These are phyloP conservation scores for Fusarium sp. DNA, from an alignment of 2,329 filamentous ascomycete genomes.

Conservation along the genomic window DNA sequence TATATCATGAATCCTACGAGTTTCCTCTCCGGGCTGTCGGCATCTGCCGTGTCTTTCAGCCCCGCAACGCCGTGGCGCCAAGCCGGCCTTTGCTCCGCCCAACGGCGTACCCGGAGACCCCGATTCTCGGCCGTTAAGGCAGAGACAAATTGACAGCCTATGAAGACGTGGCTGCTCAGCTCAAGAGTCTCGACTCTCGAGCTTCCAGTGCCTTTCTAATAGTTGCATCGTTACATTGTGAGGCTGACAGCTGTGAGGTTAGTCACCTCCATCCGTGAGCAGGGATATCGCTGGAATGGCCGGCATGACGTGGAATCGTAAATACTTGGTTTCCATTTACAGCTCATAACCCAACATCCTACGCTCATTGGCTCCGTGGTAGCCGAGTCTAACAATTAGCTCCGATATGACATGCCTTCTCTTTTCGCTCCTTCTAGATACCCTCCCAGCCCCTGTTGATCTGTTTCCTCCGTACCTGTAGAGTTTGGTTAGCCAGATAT, in stretches of 20 bases:
- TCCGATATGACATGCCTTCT: conserved; percentile 38
- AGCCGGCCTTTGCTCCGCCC: conserved; percentile 33
- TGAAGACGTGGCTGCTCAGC: conserved; percentile 16
- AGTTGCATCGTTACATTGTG: conserved; percentile 31
- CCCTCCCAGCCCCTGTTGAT: conserved; percentile 75
- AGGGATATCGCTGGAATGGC: conserved; percentile 2
- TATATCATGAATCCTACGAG: not conserved
- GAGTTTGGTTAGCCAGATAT: conserved; percentile 52
- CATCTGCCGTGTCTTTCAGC: conserved; percentile 10
- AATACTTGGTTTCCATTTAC: conserved; percentile 44
- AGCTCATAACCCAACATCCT: conserved; percentile 36
- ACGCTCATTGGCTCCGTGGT: conserved; percentile 25
- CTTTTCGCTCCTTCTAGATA: conserved; percentile 45
- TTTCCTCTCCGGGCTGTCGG: not conserved
- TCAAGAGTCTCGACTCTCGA: not conserved
- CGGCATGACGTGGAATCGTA: conserved; percentile 6
- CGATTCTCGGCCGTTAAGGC: conserved; percentile 15
- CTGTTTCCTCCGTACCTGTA: conserved; percentile 74
- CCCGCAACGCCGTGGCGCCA: conserved; percentile 37
- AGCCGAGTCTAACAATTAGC: conserved; percentile 34
- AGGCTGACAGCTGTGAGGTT: conserved; percentile 28
- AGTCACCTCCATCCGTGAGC: conserved; percentile 15
- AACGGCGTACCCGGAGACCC: conserved; percentile 4
- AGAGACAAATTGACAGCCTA: conserved; percentile 1
- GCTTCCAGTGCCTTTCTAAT: not conserved